Conservation (phyloP, 768 basidiomycete species). For the Leccinum uliginosum region DNA sequence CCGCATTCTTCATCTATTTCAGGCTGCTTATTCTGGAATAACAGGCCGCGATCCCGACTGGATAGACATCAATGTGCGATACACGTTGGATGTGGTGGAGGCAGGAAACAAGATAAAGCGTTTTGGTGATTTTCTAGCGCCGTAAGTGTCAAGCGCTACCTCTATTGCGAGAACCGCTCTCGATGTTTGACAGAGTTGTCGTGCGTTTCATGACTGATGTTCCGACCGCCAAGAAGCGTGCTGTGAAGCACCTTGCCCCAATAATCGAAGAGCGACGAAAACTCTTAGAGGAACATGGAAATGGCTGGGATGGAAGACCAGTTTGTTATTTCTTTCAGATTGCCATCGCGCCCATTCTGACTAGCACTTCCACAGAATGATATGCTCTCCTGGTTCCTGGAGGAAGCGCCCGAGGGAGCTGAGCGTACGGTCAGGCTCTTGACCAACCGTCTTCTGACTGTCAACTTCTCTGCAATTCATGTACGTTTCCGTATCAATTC, state of each 20-base stretch:
- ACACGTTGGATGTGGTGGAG: background rate
- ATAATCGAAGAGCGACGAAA: background rate
- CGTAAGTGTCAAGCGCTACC: background rate
- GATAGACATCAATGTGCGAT: background rate
- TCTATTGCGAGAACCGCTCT: background rate
- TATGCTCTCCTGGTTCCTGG: background rate
- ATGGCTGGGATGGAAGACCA: background rate
- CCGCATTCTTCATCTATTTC: background rate
- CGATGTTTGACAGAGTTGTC: background rate
- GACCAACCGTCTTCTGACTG: background rate
- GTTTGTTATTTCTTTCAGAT: background rate
- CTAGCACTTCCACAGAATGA: background rate
- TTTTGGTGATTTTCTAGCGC: background rate
- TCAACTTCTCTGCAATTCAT: slow-evolving; percentile 5
- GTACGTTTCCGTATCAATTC: slow-evolving; percentile 4
- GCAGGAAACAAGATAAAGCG: background rate
- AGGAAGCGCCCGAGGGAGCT: background rate
- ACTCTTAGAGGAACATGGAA: background rate
- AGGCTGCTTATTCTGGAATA: background rate
- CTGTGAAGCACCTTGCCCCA: background rate
- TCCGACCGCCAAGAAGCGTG: background rate
- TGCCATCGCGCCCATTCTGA: background rate
- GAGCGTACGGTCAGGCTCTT: background rate
- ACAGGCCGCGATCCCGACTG: background rate
- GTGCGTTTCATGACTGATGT: background rate